These are phyloP conservation scores for Carallia pectinifolia DNA, from an alignment of 345 rosid species.

Conservation along the genomic window DNA sequence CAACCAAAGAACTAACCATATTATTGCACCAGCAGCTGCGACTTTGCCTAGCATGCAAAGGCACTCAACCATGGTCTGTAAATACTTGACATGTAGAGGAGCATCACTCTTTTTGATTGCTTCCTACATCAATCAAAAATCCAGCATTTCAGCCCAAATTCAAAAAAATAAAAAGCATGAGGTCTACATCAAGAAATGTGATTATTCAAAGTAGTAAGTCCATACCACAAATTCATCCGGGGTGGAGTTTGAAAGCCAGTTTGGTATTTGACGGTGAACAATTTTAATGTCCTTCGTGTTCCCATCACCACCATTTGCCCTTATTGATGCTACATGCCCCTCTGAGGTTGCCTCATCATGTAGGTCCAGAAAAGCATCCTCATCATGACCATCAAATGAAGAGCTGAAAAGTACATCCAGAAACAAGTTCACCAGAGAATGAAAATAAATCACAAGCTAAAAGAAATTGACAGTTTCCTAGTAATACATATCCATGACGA, in stretches of 20 bases:
- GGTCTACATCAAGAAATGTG: slow-evolving; percentile 14
- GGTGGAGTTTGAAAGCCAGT: slow-evolving; percentile 80
- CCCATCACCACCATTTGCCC: slow-evolving; percentile 60
- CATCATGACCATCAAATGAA: slow-evolving; percentile 80
- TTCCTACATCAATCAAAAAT: slow-evolving; percentile 53
- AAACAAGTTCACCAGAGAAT: slow-evolving; percentile 3
- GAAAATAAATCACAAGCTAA: slow-evolving; percentile 10
- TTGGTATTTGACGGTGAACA: slow-evolving; percentile 56
- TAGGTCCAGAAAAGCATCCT: slow-evolving; percentile 55
- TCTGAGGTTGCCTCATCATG: slow-evolving; percentile 58
- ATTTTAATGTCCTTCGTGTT: slow-evolving; percentile 40
- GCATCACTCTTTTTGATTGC: slow-evolving; percentile 79
- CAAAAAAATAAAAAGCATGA: slow-evolving; percentile 21
- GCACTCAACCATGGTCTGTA: slow-evolving; percentile 96
- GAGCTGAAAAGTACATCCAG: slow-evolving; percentile 52
- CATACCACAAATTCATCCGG: slow-evolving; percentile 95
- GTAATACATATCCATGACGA: neutral
- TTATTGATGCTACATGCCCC: slow-evolving; percentile 32
- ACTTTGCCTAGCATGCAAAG: slow-evolving; percentile 93
- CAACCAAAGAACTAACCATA: slow-evolving; percentile 66
- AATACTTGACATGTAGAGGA: slow-evolving; percentile 86
- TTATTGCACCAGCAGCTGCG: slow-evolving; percentile 95
- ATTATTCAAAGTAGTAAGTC: slow-evolving; percentile 18
- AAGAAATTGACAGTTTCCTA: neutral
- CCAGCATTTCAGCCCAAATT: slow-evolving; percentile 22